Conservation (phyloP, 805 yeast species). For the Yamadazyma laniorum region DNA sequence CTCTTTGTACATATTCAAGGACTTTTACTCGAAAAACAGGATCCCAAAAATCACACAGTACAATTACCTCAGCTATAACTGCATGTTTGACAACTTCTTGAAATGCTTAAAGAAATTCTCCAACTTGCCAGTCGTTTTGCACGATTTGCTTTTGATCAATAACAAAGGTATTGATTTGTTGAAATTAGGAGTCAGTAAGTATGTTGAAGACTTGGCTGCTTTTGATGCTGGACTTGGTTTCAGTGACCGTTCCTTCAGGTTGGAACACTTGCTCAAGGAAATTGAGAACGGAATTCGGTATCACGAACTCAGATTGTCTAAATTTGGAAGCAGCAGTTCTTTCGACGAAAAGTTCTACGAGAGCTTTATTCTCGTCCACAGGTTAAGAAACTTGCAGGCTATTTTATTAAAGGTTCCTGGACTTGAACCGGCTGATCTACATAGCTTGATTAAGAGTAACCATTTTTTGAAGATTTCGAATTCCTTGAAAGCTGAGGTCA, state of each 20-base stretch:
- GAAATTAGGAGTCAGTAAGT: constrained; percentile 10
- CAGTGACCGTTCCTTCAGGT: constrained; percentile 8
- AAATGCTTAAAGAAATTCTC: constrained; percentile 15
- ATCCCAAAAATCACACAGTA: constrained; percentile 17
- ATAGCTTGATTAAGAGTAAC: constrained; percentile 1
- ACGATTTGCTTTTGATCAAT: constrained; percentile 16
- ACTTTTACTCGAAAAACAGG: constrained; percentile 17
- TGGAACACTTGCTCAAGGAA: constrained; percentile 17
- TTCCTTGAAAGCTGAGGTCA: not conserved
- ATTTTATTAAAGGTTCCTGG: constrained; percentile 16
- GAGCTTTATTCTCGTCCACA: constrained; percentile 22
- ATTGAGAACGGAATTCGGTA: constrained; percentile 19
- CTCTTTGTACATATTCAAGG: constrained; percentile 26
- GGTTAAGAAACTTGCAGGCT: constrained; percentile 21
- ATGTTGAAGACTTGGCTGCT: constrained; percentile 19
- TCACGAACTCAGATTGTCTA: constrained; percentile 15
- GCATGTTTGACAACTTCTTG: constrained; percentile 22
- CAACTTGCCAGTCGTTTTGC: constrained; percentile 19
- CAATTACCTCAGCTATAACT: constrained; percentile 17
- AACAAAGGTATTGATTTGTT: constrained; percentile 12
- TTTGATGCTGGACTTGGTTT: constrained; percentile 24
- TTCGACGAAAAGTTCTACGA: constrained; percentile 17
- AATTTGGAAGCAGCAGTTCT: constrained; percentile 12
- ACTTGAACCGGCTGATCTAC: constrained; percentile 10
- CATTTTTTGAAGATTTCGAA: constrained; percentile 3